Evolutionary conservation across 371 early-diverging fungal genomes (phyloP).

Genomic region (Syncephalastrum contaminatum): DNA sequence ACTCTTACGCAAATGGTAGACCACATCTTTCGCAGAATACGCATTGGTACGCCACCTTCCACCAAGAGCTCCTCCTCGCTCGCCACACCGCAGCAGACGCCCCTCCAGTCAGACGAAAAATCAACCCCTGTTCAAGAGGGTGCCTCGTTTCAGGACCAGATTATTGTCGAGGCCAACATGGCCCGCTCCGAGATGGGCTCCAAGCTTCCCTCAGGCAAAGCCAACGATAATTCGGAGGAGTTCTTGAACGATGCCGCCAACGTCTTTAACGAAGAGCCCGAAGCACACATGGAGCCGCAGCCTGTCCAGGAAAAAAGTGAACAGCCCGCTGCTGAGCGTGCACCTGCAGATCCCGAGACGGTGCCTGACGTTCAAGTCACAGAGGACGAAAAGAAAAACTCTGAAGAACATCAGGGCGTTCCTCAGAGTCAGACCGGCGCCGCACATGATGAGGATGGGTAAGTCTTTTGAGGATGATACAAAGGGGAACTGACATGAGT

Average conservation of each 20-base stretch:
- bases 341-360: too few species aligned
- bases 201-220: slow-evolving; percentile 32
- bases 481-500: slow-evolving; percentile 4
- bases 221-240: slow-evolving; percentile 44
- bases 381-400: neutral
- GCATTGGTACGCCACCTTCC: too few species aligned
- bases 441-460: neutral
- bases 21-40: slow-evolving; percentile 70
- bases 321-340: too few species aligned
- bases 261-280: slow-evolving; percentile 38
- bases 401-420: neutral
- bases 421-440: neutral
- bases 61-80: too few species aligned
- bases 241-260: slow-evolving; percentile 47
- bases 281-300: too few species aligned
- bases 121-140: slow-evolving; percentile 5
- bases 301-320: too few species aligned
- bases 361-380: neutral
- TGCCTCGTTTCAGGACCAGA: slow-evolving; percentile 39
- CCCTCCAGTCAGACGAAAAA: neutral
- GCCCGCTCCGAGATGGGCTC: slow-evolving; percentile 48
- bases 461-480: neutral
- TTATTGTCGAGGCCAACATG: slow-evolving; percentile 50
- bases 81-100: neutral
- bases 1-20: slow-evolving; percentile 90